Conservation (phyloP, 2,329 filamentous ascomycete genomes). For the Pseudogymnoascus sp. region DNA sequence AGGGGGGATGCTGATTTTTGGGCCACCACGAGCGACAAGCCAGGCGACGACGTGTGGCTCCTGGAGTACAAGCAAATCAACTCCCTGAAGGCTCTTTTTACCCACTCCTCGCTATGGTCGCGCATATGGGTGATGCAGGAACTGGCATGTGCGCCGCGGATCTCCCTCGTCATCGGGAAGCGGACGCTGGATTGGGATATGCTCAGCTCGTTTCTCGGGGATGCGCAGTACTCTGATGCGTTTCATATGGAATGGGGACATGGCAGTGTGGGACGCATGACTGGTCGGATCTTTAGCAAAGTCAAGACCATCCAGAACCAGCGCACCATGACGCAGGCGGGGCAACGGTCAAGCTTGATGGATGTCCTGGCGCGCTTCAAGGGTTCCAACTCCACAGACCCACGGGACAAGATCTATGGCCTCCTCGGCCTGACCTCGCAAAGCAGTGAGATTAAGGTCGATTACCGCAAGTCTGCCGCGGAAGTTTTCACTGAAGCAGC, state of each 20-base stretch:
- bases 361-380: conserved; percentile 17
- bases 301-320: conserved; percentile 7
- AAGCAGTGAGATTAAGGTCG: conserved; percentile 12
- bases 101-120: conserved; percentile 7
- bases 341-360: conserved; percentile 9
- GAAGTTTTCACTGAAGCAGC: conserved; percentile 39
- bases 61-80: not conserved
- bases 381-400: conserved; percentile 12
- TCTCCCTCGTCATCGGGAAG: conserved; percentile 9
- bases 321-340: not conserved
- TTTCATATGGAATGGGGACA: conserved; percentile 9
- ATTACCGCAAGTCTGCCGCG: conserved; percentile 13
- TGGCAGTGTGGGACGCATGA: not conserved
- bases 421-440: conserved; percentile 14
- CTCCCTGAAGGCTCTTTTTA: not conserved
- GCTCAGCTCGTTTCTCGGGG: not conserved
- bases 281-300: not conserved
- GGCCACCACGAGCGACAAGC: not conserved
- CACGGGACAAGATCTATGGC: conserved; percentile 16
- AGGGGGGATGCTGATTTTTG: not conserved
- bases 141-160: conserved; percentile 12
- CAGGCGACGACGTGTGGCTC: not conserved
- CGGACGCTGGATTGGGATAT: conserved; percentile 12
- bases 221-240: not conserved
- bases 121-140: conserved; percentile 15